Evolutionary conservation across 148 eudicot species (phyloP), one percentile per base, ranked within the genome.

Genomic region (Vaccinium macrocarpon): DNA sequence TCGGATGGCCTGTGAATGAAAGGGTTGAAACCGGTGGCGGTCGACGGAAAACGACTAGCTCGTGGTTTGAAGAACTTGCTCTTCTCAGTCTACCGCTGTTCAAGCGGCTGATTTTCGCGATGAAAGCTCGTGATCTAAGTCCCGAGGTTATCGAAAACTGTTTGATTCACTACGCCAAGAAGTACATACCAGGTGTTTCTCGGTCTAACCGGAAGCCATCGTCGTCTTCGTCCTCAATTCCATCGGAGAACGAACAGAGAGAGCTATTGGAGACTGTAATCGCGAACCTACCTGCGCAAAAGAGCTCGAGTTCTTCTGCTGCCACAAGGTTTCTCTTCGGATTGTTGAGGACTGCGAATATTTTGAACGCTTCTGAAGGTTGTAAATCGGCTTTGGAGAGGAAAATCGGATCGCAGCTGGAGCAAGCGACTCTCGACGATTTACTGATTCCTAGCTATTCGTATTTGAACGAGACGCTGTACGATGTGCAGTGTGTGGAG

Each of bases 391-490:
- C 83, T 13, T 76, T 97, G 50, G 99, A 97, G 91, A 92, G 59
- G 79, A 97, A 92, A 82, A 97, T 97, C 1, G 99, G 99, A 2
- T 86, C 88, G 27, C 94, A 93, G 76, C 82, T 97, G 9, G 98
- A 97, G 23, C 91, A 90, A 84, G 97, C 99, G 0, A 89, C 93
- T 5, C 79, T 97, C 0, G 99, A 97, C 84, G 99, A 95, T 88
- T 88, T 97, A 52, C 82, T 97, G 73, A 92, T 97, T 56, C 99
- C 99, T 70, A 97, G 99, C 78, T 97, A 97, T 79, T 97, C 99
- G 25, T 97, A 97, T 83, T 81, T 95, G 86, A 94, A 91, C 23
- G 99, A 97, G 38, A 97, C 99, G 10, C 76, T 97, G 82, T 97
- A 97, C 82, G 98, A 97, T 84, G 93, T 95, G 14, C 96, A 93